A percentile compares a stretch with the other conserved stretches of the same genome.
Conservation (phyloP, 352 stramenopile species). For the Phytophthora cactorum region DNA sequence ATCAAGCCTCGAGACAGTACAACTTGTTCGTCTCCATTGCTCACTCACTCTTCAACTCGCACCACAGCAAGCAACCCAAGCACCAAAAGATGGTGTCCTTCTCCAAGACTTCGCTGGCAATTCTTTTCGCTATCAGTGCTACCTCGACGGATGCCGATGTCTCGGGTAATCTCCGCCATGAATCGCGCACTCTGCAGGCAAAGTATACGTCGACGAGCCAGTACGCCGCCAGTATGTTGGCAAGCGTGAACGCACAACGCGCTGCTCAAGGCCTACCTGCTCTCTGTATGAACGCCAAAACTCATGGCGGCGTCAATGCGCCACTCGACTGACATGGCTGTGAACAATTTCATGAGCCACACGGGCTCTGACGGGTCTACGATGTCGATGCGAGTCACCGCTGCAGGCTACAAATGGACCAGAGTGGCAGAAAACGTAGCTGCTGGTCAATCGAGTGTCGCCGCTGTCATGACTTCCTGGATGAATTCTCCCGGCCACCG, state of each 20-base stretch:
- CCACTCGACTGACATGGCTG: conserved; percentile 43
- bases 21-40: neutral
- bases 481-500: conserved; percentile 57
- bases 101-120: conserved; percentile 13
- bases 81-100: conserved; percentile 19
- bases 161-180: conserved; percentile 18
- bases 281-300: conserved; percentile 49
- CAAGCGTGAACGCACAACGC: conserved; percentile 47
- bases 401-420: conserved; percentile 46
- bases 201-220: conserved; percentile 13
- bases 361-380: conserved; percentile 46
- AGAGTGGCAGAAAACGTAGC: conserved; percentile 55
- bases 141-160: conserved; percentile 5
- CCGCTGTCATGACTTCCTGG: conserved; percentile 50
- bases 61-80: conserved; percentile 4
- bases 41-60: conserved; percentile 24
- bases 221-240: conserved; percentile 22
- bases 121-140: conserved; percentile 9
- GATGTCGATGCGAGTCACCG: conserved; percentile 41
- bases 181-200: conserved; percentile 12
- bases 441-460: conserved; percentile 42
- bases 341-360: conserved; percentile 53
- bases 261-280: conserved; percentile 31
- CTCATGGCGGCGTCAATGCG: conserved; percentile 19
- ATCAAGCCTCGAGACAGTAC: neutral